Conservation (phyloP, 179 eudicot genomes). For the Spergularia azorica region DNA sequence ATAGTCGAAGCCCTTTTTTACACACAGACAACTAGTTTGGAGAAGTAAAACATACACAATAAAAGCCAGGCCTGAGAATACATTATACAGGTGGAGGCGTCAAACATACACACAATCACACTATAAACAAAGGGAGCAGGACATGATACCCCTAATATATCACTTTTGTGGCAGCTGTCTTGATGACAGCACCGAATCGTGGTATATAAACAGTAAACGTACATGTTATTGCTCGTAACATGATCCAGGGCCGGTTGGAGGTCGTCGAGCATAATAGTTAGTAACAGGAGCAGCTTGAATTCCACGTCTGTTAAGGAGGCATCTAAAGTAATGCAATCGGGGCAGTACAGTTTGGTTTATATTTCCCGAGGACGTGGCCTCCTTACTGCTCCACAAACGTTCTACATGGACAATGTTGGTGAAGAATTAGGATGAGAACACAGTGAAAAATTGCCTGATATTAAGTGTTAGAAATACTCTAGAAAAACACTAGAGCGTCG, state of each 20-base stretch:
- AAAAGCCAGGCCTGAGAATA: too few species aligned
- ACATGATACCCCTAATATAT: too few species aligned
- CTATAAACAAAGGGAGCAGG: too few species aligned
- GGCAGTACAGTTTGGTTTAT: conserved; percentile 50
- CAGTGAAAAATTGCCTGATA: not conserved
- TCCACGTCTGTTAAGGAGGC: conserved; percentile 90
- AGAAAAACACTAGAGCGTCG: too few species aligned
- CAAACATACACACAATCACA: too few species aligned
- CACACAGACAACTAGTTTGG: too few species aligned
- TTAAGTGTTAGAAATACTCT: too few species aligned
- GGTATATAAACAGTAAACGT: not conserved
- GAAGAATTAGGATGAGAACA: conserved; percentile 11
- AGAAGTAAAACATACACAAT: too few species aligned
- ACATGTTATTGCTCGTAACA: conserved; percentile 70
- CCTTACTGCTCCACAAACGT: conserved; percentile 80
- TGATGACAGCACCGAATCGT: not conserved
- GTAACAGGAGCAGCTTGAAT: conserved; percentile 88
- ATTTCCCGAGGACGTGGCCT: conserved; percentile 44
- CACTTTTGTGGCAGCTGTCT: too few species aligned
- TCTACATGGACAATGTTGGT: conserved; percentile 40
- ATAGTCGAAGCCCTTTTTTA: too few species aligned
- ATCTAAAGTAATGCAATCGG: conserved; percentile 83
- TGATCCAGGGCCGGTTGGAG: conserved; percentile 89
- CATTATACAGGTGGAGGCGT: too few species aligned
- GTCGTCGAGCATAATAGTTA: conserved; percentile 66